These are phyloP conservation scores for Penicillium simplicissimum DNA, from an alignment of 495 filamentous ascomycete genomes.

Conservation along the genomic window DNA sequence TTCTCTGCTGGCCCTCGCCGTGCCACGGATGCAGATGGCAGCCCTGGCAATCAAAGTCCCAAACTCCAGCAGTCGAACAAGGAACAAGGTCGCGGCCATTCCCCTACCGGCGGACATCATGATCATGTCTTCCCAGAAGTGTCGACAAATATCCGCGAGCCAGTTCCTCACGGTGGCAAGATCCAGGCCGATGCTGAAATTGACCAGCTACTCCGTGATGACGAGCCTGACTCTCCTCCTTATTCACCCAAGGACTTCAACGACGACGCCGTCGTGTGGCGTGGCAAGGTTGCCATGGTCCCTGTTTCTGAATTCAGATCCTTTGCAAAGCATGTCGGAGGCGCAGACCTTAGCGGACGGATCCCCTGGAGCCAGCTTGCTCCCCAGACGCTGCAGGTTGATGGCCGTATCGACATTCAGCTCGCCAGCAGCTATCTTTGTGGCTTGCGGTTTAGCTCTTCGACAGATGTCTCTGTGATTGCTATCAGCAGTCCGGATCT, in stretches of 20 bases:
- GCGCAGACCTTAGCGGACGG: constrained; percentile 63
- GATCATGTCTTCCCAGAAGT: constrained; percentile 50
- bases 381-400: constrained; percentile 66
- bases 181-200: constrained; percentile 82
- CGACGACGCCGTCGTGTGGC: constrained; percentile 72
- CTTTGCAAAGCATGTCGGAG: constrained; percentile 79
- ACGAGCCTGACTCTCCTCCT: constrained; percentile 78
- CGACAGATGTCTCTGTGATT: constrained; percentile 72
- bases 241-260: constrained; percentile 79
- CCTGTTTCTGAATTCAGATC: constrained; percentile 71
- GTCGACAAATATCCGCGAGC: constrained; percentile 42
- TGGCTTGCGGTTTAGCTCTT: constrained; percentile 68
- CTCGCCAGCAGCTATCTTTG: constrained; percentile 88
- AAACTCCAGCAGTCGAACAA: constrained; percentile 30
- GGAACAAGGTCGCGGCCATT: constrained; percentile 29
- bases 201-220: constrained; percentile 83
- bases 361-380: constrained; percentile 71
- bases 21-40: constrained; percentile 41
- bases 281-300: constrained; percentile 75
- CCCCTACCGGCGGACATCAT: constrained; percentile 39
- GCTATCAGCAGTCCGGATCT: constrained; percentile 59
- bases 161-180: constrained; percentile 39
- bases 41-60: constrained; percentile 38
- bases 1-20: constrained; percentile 48
- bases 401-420: constrained; percentile 78